Percentiles rank a stretch among this genome's conserved stretches.
phyloP scores from a whole-genome alignment of 73 alveolate species.

The Symbiodinium pilosum region DNA sequence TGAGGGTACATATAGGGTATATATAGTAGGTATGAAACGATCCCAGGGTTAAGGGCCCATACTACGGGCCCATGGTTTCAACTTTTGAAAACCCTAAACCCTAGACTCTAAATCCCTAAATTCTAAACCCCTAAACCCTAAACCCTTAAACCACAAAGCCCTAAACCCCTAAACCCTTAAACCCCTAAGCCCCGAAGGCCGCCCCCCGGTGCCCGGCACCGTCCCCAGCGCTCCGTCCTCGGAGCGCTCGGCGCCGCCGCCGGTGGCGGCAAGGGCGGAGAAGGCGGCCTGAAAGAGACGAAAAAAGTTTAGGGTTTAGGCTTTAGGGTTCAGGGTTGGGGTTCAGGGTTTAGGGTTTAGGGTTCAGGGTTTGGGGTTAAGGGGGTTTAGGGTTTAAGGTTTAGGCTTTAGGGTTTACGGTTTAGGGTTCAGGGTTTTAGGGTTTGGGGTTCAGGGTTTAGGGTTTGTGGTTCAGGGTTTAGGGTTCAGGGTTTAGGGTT shows the following conservation, averaged over 20 bases:
- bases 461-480: no score
- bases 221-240: neutral
- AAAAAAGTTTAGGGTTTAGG: neutral
- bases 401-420: neutral
- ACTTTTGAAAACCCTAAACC: neutral
- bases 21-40: neutral
- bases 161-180: neutral
- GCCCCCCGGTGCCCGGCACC: neutral
- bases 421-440: neutral
- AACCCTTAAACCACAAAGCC: neutral
- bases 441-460: no score
- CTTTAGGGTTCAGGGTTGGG: neutral
- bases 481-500: neutral
- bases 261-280: neutral
- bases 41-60: no score
- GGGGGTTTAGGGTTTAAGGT: neutral
- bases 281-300: neutral
- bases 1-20: no score
- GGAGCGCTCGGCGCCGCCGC: neutral
- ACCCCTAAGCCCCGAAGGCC: neutral
- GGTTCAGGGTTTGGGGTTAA: neutral
- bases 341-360: neutral
- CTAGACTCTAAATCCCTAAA: neutral
- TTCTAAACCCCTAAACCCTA: neutral
- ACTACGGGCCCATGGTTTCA: neutral